phyloP scores from a whole-genome alignment of 73 alveolate genomes.

The Uronychia setigera region DNA sequence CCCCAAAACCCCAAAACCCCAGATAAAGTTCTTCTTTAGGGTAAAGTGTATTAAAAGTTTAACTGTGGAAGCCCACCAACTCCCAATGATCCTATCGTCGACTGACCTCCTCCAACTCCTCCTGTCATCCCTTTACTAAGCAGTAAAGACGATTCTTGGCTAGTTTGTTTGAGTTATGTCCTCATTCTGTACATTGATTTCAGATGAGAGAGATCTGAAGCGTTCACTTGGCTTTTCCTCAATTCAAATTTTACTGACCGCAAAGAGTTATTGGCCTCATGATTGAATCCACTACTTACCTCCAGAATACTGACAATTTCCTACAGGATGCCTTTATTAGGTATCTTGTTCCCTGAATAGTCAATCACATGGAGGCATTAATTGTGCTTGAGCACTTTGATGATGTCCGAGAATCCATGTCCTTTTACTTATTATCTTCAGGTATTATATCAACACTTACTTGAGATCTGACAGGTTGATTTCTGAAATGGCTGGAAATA shows the following conservation, averaged over 20 bases:
- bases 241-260: background rate
- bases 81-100: too few relatives aligned
- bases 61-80: too few relatives aligned
- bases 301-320: background rate
- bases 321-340: background rate
- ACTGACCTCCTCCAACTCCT: too few relatives aligned
- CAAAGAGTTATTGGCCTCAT: background rate
- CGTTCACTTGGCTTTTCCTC: background rate
- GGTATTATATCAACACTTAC: background rate
- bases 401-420: background rate
- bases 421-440: background rate
- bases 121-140: too few relatives aligned
- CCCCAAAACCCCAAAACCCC: too few relatives aligned
- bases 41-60: too few relatives aligned
- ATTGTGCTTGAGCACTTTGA: background rate
- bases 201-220: background rate
- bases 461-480: background rate
- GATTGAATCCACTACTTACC: background rate
- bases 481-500: background rate
- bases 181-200: too few relatives aligned
- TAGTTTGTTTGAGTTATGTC: too few relatives aligned
- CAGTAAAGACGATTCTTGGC: too few relatives aligned
- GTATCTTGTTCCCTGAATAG: background rate
- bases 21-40: too few relatives aligned
- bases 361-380: background rate